Conservation (phyloP, 306 rosid species). For the Cicer bijugum region DNA sequence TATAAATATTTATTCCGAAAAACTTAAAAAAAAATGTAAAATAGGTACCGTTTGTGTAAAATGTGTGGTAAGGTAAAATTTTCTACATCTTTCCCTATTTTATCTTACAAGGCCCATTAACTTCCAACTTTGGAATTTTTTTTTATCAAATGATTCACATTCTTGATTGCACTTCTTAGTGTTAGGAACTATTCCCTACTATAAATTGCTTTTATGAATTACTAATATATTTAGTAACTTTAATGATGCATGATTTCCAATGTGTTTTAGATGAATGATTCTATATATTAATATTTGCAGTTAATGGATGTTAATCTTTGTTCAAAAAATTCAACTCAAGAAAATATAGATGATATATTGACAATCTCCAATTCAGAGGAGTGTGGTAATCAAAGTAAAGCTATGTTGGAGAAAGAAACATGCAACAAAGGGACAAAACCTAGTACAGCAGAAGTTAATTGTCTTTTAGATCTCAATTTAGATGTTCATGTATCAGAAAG, state of each 20-base stretch:
- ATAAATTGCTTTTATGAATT: no score
- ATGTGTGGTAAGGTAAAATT: no score
- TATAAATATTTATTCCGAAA: no score
- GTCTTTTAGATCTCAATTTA: not conserved
- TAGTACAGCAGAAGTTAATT: not conserved
- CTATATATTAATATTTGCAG: constrained; percentile 42
- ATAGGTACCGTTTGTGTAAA: no score
- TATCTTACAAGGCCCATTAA: no score
- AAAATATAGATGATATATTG: not conserved
- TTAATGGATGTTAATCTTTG: constrained; percentile 37
- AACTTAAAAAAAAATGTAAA: no score
- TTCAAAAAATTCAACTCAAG: not conserved
- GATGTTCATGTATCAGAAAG: not conserved
- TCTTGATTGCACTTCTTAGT: no score
- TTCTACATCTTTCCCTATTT: no score
- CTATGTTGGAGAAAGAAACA: not conserved
- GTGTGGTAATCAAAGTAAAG: constrained; percentile 36
- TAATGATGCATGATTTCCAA: constrained; percentile 24
- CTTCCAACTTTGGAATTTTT: no score
- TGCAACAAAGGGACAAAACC: not conserved
- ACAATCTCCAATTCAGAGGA: not conserved
- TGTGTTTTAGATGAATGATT: not conserved
- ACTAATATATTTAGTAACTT: no score
- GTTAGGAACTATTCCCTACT: no score
- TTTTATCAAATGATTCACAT: no score